Conservation (phyloP, 495 filamentous ascomycete genomes). For the Xylaria castorea region DNA sequence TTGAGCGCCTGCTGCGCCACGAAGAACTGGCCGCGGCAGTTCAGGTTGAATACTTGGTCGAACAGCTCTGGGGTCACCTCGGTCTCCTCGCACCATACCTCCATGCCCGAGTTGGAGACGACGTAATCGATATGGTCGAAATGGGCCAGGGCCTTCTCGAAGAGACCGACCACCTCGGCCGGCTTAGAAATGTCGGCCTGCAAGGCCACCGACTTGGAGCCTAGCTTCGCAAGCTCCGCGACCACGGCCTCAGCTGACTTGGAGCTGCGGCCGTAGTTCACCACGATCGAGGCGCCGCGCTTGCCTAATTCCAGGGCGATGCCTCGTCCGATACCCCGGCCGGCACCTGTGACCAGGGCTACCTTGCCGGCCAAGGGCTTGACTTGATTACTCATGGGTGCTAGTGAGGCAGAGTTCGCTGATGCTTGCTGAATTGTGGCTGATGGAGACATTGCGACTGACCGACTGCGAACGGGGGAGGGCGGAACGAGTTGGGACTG, state of each 20-base stretch:
- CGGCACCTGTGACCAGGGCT: constrained; percentile 71
- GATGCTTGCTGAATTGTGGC: constrained; percentile 19
- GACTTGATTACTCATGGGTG: constrained; percentile 38
- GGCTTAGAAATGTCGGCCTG: constrained; percentile 80
- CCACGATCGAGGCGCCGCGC: constrained; percentile 74
- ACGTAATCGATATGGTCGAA: constrained; percentile 74
- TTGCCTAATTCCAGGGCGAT: constrained; percentile 80
- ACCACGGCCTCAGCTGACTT: constrained; percentile 68
- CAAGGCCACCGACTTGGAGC: constrained; percentile 67
- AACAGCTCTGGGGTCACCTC: constrained; percentile 79
- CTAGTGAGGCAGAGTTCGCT: neutral
- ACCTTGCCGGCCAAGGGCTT: constrained; percentile 66
- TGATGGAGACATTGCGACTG: constrained; percentile 34
- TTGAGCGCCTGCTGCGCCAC: constrained; percentile 73
- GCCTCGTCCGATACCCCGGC: constrained; percentile 76
- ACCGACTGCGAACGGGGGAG: neutral
- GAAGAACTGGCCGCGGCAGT: constrained; percentile 83
- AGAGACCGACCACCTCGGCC: constrained; percentile 65
- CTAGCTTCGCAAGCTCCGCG: constrained; percentile 61
- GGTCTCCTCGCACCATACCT: constrained; percentile 66
- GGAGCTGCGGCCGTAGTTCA: constrained; percentile 77
- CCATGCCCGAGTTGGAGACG: constrained; percentile 70
- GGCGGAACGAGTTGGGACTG: neutral
- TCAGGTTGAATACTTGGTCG: constrained; percentile 79
- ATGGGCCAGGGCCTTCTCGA: constrained; percentile 48